Percentiles rank a stretch among this genome's conserved stretches.
Evolutionary conservation across 208 protist genomes (phyloP).

Genomic region (Leishmania tropica): DNA sequence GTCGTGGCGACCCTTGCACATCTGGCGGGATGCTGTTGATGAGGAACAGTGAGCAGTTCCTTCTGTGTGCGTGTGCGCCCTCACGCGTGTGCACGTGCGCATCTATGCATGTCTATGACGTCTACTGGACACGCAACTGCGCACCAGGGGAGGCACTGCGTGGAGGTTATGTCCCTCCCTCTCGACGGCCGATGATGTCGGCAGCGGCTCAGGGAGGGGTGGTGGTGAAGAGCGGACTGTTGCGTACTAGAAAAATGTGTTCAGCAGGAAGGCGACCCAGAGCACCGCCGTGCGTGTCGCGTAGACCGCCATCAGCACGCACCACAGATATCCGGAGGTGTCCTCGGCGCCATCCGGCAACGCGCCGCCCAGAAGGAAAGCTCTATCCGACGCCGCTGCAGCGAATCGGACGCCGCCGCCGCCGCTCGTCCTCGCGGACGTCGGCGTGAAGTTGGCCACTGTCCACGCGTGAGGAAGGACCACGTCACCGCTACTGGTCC

Average conservation of each 20-base stretch:
- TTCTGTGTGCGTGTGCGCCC: not conserved
- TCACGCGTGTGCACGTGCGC: too few relatives aligned
- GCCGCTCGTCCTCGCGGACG: not conserved
- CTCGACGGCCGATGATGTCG: not conserved
- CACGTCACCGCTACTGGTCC: not conserved
- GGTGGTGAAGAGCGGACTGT: not conserved
- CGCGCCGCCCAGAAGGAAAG: not conserved
- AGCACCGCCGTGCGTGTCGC: constrained; percentile 37
- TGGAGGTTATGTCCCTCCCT: not conserved
- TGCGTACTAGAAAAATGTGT: constrained; percentile 30
- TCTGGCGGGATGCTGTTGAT: not conserved
- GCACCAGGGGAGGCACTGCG: not conserved
- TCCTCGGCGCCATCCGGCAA: not conserved
- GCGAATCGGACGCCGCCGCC: not conserved
- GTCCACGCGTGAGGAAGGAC: constrained; percentile 26
- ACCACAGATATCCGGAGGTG: constrained; percentile 2
- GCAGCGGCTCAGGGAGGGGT: too few relatives aligned
- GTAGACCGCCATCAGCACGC: constrained; percentile 21
- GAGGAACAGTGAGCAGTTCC: too few relatives aligned
- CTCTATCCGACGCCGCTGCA: not conserved
- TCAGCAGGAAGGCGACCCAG: constrained; percentile 30
- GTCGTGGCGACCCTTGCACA: not conserved
- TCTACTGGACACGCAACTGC: not conserved
- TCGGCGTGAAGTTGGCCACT: not conserved
- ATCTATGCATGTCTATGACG: not conserved